Percentiles rank a stretch among this genome's conserved stretches.
phyloP scores from a whole-genome alignment of 2,329 filamentous ascomycete genomes.

The Pseudogymnoascus sp. region DNA sequence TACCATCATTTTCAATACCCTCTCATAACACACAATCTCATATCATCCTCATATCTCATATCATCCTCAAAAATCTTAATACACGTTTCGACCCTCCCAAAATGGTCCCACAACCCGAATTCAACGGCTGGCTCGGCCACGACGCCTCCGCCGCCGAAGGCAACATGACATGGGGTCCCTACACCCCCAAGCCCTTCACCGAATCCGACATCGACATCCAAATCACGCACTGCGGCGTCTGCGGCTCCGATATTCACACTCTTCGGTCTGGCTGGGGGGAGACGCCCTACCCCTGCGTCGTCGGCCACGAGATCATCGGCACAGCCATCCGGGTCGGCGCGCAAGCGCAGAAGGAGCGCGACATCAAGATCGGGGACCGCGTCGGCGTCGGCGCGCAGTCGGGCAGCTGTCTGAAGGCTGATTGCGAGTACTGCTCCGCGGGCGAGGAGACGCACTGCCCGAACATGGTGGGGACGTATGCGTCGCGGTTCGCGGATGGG shows the following conservation, averaged over 20 bases:
- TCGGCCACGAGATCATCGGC: constrained; percentile 41
- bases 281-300: constrained; percentile 26
- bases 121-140: constrained; percentile 23
- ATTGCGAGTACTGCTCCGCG: constrained; percentile 20
- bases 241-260: constrained; percentile 26
- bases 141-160: constrained; percentile 25
- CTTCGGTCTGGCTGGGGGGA: constrained; percentile 18
- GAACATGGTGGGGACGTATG: constrained; percentile 16
- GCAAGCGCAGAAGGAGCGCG: constrained; percentile 17
- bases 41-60: neutral
- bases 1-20: neutral
- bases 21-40: neutral
- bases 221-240: constrained; percentile 39
- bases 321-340: constrained; percentile 32
- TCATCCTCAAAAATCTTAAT: neutral
- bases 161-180: constrained; percentile 22
- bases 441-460: constrained; percentile 22
- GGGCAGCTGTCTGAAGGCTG: constrained; percentile 30
- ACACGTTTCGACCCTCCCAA: neutral
- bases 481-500: constrained; percentile 18
- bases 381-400: constrained; percentile 41
- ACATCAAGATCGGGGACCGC: constrained; percentile 40
- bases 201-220: constrained; percentile 38
- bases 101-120: constrained; percentile 20
- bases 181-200: constrained; percentile 21